Percentiles rank a stretch among this genome's conserved stretches.
These are phyloP conservation scores for Lotmaria passim DNA, from an alignment of 208 protist genomes.

Conservation along the genomic window DNA sequence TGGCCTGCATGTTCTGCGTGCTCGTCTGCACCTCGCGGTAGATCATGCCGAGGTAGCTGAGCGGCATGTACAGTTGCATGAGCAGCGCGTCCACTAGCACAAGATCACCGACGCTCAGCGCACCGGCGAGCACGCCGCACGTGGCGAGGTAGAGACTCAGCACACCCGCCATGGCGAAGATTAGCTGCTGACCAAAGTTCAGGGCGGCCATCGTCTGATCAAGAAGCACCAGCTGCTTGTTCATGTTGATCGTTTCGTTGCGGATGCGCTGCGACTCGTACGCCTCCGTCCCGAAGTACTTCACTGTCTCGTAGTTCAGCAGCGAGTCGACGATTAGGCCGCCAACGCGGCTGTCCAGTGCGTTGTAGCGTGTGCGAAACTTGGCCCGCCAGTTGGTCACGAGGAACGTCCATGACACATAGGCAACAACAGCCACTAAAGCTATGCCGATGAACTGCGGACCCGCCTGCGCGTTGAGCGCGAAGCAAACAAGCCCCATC, in stretches of 20 bases:
- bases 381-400: constrained; percentile 91
- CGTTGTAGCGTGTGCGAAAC: constrained; percentile 91
- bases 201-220: constrained; percentile 91
- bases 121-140: constrained; percentile 75
- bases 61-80: constrained; percentile 96
- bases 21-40: constrained; percentile 94
- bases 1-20: constrained; percentile 95
- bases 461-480: constrained; percentile 85
- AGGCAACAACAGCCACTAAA: constrained; percentile 78
- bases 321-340: constrained; percentile 93
- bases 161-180: constrained; percentile 89
- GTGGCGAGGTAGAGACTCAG: constrained; percentile 86
- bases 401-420: constrained; percentile 87
- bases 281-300: constrained; percentile 92
- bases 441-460: constrained; percentile 88
- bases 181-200: constrained; percentile 95
- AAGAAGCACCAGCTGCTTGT: constrained; percentile 75
- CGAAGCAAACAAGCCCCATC: constrained; percentile 88
- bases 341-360: constrained; percentile 87
- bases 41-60: constrained; percentile 97
- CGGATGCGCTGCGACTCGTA: constrained; percentile 83
- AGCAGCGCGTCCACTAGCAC: constrained; percentile 94
- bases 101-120: constrained; percentile 94
- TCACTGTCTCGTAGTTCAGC: constrained; percentile 96
- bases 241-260: constrained; percentile 78